phyloP scores from a whole-genome alignment of 2,329 filamentous ascomycete species.

The Colletotrichum shisoi region DNA sequence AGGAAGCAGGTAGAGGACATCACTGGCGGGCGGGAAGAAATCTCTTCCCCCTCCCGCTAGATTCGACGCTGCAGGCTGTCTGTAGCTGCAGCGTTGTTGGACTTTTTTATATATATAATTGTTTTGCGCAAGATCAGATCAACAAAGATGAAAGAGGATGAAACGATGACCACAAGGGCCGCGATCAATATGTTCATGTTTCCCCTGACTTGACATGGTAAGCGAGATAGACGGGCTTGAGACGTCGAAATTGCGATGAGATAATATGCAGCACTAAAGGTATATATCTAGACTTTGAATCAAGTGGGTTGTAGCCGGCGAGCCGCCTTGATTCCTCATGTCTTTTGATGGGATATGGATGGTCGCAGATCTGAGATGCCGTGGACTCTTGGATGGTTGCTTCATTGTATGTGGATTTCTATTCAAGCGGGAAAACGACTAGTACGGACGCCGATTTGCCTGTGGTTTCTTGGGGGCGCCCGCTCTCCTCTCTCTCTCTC shows the following conservation, averaged over 20 bases:
- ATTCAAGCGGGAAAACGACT: slow-evolving; percentile 21
- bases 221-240: not conserved
- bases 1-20: slow-evolving; percentile 24
- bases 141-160: slow-evolving; percentile 13
- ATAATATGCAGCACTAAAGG: too few species aligned
- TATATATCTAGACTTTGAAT: too few species aligned
- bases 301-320: too few species aligned
- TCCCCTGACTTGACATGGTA: not conserved
- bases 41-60: not conserved
- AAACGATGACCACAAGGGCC: slow-evolving; percentile 17
- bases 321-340: too few species aligned
- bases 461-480: slow-evolving; percentile 1
- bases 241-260: not conserved
- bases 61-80: not conserved
- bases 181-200: not conserved
- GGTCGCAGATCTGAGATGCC: not conserved
- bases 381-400: not conserved
- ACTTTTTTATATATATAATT: not conserved
- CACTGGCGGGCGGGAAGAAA: slow-evolving; percentile 23
- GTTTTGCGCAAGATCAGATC: slow-evolving; percentile 22
- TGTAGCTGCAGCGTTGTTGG: not conserved
- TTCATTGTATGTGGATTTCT: slow-evolving; percentile 22
- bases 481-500: not conserved
- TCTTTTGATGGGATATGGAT: not conserved
- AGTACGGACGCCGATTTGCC: slow-evolving; percentile 11